Conservation (phyloP, 1,284 basidiomycete genomes). For the Cystobasidiaceae sp. region DNA sequence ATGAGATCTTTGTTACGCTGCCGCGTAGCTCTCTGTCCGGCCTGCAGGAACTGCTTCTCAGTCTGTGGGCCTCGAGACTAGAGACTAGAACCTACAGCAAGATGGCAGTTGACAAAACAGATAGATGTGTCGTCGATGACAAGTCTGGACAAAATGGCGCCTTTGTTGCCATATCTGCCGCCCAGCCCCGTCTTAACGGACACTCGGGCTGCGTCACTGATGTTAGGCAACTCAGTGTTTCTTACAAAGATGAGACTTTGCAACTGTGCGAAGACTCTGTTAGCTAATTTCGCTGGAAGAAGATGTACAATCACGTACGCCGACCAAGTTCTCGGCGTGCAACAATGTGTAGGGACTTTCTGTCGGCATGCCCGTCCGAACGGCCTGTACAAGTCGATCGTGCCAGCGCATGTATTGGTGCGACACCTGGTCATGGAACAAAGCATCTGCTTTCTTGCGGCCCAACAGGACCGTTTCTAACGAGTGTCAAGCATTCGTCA, state of each 20-base stretch:
- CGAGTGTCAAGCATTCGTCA: not conserved
- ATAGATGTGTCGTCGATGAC: conserved; percentile 85
- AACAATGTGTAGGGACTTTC: conserved; percentile 64
- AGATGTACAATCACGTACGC: conserved; percentile 47
- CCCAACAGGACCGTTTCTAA: conserved; percentile 75
- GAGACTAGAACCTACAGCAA: conserved; percentile 80
- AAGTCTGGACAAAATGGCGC: conserved; percentile 83
- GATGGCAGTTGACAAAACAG: conserved; percentile 92
- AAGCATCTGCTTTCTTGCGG: conserved; percentile 64
- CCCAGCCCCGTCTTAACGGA: conserved; percentile 87
- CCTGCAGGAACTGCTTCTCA: conserved; percentile 68
- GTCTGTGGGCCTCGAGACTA: not conserved
- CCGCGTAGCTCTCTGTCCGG: conserved; percentile 77
- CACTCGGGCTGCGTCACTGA: conserved; percentile 68
- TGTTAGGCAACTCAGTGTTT: conserved; percentile 53
- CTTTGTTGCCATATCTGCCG: conserved; percentile 94
- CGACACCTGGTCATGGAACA: conserved; percentile 46
- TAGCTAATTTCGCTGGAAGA: not conserved
- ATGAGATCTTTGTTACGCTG: conserved; percentile 81
- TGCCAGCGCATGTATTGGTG: conserved; percentile 81
- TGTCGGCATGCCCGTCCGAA: conserved; percentile 45
- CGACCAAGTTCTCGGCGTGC: conserved; percentile 81
- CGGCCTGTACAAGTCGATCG: conserved; percentile 68
- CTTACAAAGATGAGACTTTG: conserved; percentile 84
- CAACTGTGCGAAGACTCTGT: conserved; percentile 47